phyloP scores from a whole-genome alignment of 2,329 filamentous ascomycete species.

The Fusarium sp. region DNA sequence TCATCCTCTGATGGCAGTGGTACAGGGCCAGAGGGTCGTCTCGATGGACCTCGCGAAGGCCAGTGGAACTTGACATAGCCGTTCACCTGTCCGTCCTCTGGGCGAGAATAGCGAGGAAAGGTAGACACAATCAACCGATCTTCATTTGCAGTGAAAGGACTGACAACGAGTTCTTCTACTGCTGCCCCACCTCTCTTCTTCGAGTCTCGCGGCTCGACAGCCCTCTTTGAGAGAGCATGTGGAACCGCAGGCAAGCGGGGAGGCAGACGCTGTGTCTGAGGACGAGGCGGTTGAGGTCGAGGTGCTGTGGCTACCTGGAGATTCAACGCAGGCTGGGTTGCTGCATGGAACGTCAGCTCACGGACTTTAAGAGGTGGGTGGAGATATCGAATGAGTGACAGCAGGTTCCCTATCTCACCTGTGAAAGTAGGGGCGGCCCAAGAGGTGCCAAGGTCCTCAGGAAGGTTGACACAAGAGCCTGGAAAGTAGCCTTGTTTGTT shows the following conservation, averaged over 20 bases:
- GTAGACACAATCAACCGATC: background rate
- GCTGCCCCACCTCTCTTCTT: too few species aligned
- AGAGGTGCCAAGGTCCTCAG: too few species aligned
- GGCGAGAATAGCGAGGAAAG: background rate
- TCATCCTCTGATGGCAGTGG: slow-evolving; percentile 3
- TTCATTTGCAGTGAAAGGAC: background rate
- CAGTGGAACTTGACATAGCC: background rate
- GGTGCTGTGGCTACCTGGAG: slow-evolving; percentile 14
- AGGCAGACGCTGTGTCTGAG: slow-evolving; percentile 19
- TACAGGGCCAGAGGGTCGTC: slow-evolving; percentile 18
- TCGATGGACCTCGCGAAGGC: slow-evolving; percentile 32
- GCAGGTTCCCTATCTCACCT: too few species aligned
- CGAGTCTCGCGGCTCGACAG: background rate
- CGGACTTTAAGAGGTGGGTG: too few species aligned
- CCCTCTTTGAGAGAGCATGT: background rate
- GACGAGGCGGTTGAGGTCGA: background rate
- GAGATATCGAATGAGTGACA: too few species aligned
- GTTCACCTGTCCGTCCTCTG: background rate
- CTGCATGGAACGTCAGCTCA: slow-evolving; percentile 46
- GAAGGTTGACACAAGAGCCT: too few species aligned
- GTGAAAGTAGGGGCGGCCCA: too few species aligned
- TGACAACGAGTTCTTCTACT: slow-evolving; percentile 2
- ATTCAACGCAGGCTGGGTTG: slow-evolving; percentile 19
- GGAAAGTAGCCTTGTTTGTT: too few species aligned
- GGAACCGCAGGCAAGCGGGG: slow-evolving; percentile 23